These are phyloP conservation scores for Amanita muscaria DNA, from an alignment of 768 basidiomycete species.

Conservation along the genomic window DNA sequence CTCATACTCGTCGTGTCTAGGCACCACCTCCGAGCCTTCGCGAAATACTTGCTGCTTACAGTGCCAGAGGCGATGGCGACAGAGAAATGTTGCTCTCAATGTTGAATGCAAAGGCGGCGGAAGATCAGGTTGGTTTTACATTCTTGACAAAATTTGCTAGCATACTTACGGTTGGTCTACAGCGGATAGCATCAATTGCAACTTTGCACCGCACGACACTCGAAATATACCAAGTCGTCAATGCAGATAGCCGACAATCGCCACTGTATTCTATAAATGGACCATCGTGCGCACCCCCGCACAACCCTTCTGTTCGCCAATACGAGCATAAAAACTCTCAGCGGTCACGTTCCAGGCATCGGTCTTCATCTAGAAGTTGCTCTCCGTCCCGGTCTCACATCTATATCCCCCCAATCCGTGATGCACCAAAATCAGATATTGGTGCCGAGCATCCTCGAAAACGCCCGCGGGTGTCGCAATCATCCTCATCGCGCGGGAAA, in stretches of 20 bases:
- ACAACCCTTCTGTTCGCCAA: slow-evolving; percentile 26
- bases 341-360: slow-evolving; percentile 27
- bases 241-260: slow-evolving; percentile 10
- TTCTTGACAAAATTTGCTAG: not conserved
- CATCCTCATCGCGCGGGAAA: slow-evolving; percentile 32
- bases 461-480: slow-evolving; percentile 55
- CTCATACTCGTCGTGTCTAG: slow-evolving; percentile 27
- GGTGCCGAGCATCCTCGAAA: slow-evolving; percentile 41
- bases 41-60: slow-evolving; percentile 83
- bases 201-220: slow-evolving; percentile 65
- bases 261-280: slow-evolving; percentile 18
- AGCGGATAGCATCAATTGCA: slow-evolving; percentile 68
- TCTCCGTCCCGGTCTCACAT: slow-evolving; percentile 29
- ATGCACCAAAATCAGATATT: slow-evolving; percentile 26
- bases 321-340: slow-evolving; percentile 25
- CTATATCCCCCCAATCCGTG: slow-evolving; percentile 26
- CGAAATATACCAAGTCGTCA: slow-evolving; percentile 39
- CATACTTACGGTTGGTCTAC: not conserved
- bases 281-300: slow-evolving; percentile 33
- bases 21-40: slow-evolving; percentile 72
- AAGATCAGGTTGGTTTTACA: slow-evolving; percentile 66
- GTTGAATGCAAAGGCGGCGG: slow-evolving; percentile 86
- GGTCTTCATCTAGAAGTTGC: slow-evolving; percentile 27
- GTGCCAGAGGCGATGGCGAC: slow-evolving; percentile 82
- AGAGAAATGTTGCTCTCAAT: slow-evolving; percentile 86